phyloP scores from a whole-genome alignment of 1,284 basidiomycete genomes.

The Ceratobasidium sp. region DNA sequence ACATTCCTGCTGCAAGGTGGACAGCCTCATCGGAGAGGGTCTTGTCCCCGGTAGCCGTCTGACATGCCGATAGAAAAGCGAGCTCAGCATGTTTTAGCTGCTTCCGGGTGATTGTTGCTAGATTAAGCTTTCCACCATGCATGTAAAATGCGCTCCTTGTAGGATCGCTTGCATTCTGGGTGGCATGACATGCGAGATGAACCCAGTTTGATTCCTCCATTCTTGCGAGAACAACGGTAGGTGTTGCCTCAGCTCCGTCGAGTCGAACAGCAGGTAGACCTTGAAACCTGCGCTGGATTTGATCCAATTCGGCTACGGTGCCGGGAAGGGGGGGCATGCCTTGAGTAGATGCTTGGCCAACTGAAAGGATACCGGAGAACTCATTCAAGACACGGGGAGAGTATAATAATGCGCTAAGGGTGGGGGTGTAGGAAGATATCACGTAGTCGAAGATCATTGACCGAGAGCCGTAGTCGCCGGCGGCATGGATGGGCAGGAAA shows the following conservation, averaged over 20 bases:
- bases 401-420: neutral
- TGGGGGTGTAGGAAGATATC: conserved; percentile 18
- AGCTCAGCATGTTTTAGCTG: conserved; percentile 2
- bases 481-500: conserved; percentile 30
- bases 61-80: conserved; percentile 34
- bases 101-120: conserved; percentile 1
- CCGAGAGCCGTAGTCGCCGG: conserved; percentile 1
- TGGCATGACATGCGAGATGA: conserved; percentile 24
- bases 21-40: conserved; percentile 23
- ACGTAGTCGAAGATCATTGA: conserved; percentile 23
- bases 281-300: neutral
- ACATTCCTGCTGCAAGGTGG: conserved; percentile 23
- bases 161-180: conserved; percentile 9
- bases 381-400: neutral
- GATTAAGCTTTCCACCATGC: neutral
- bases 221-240: neutral
- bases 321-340: neutral
- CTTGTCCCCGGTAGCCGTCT: conserved; percentile 21
- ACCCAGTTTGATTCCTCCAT: conserved; percentile 12
- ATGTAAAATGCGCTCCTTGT: conserved; percentile 18
- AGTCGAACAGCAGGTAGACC: neutral
- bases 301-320: neutral
- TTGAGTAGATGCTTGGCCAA: neutral
- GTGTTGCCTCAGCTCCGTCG: neutral
- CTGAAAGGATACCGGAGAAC: neutral